Base-by-base conservation (phyloP, 2,329 filamentous ascomycete genomes). In the Colletotrichum sp. region DNA sequence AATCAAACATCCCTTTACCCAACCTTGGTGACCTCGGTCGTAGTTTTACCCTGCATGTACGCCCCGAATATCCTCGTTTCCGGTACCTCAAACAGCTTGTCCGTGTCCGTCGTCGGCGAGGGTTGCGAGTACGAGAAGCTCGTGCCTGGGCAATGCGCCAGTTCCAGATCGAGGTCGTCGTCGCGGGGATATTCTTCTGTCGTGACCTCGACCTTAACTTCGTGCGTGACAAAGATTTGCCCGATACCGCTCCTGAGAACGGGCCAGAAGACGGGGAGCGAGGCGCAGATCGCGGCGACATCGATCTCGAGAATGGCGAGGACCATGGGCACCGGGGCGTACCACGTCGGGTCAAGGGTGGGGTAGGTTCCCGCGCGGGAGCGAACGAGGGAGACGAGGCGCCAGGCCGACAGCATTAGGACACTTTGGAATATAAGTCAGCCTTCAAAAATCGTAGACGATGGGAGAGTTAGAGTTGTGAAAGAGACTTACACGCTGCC, bases 261-360 rank as follows among this genome's bases (percentile, higher is more conserved):
- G 9, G 75, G 75, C 75, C 75, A 77, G 44, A 77, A 77, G 30
- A 77, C 75, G 28, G 75, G 75, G 1, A 77, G 52, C 6, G 71
- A 77, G 18, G 75, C 75, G 52, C 75, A 77, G 26, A 77, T 75
- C 18, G 71, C 72, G 16, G 75, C 75, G 7, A 77, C 8, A 71
- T 85, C 80, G 60, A 85, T 80, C 71, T 85, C 84, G 73, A 85
- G 79, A 1, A 79, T 80, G 2, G 82, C 80, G 8, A 85, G 79
- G 34, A 83, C 78, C 71, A 85, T 82, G 52, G 80, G 80, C 30
- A 78, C 77, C 18, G 82, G 81, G 2, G 79, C 81, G 77, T 85
- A 85, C 82, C 83, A 85, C 1, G 82, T 84, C 8, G 83, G 81
- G 77, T 85, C 84, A 4, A 82, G 36, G 5, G 83, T 83, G 3